Evolutionary conservation across 805 yeast species (phyloP).

Genomic region (Ogataea ganodermae): DNA sequence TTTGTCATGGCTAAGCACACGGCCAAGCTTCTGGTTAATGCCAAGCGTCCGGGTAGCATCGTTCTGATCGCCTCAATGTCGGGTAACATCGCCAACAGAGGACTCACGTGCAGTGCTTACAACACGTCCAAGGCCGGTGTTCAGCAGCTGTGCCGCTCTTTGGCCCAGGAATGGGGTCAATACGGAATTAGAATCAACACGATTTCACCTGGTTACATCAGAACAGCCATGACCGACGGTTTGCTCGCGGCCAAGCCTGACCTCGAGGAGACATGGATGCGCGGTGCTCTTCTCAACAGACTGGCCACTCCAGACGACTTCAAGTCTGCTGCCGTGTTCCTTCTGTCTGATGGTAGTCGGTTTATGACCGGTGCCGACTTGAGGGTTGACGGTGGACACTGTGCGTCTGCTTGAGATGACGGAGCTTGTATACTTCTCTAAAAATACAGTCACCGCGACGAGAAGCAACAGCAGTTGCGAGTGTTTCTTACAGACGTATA

Average conservation of each 20-base stretch:
- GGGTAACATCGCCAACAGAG: slow-evolving; percentile 52
- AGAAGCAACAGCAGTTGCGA: too few relatives aligned
- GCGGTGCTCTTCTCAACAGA: slow-evolving; percentile 22
- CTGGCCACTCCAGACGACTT: slow-evolving; percentile 21
- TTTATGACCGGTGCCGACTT: slow-evolving; percentile 23
- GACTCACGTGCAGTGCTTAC: slow-evolving; percentile 49
- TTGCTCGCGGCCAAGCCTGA: slow-evolving; percentile 42
- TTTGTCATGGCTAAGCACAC: slow-evolving; percentile 24
- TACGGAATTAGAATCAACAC: slow-evolving; percentile 55
- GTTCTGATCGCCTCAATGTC: slow-evolving; percentile 56
- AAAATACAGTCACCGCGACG: too few relatives aligned
- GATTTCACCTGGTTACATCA: slow-evolving; percentile 52
- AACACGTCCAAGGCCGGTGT: slow-evolving; percentile 52
- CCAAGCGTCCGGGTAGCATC: slow-evolving; percentile 42
- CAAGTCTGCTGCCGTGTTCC: slow-evolving; percentile 20
- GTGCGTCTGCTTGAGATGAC: slow-evolving; percentile 34
- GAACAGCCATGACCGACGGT: slow-evolving; percentile 42
- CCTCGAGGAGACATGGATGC: slow-evolving; percentile 21
- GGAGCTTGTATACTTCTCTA: too few relatives aligned
- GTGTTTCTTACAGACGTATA: too few relatives aligned
- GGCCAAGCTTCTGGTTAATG: slow-evolving; percentile 13
- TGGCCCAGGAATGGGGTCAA: slow-evolving; percentile 49
- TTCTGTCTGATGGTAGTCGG: slow-evolving; percentile 20
- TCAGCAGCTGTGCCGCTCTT: slow-evolving; percentile 45
- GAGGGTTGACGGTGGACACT: slow-evolving; percentile 22